Evolutionary conservation across 371 early-diverging fungal genomes (phyloP).

Genomic region (Saksenaea oblongispora): DNA sequence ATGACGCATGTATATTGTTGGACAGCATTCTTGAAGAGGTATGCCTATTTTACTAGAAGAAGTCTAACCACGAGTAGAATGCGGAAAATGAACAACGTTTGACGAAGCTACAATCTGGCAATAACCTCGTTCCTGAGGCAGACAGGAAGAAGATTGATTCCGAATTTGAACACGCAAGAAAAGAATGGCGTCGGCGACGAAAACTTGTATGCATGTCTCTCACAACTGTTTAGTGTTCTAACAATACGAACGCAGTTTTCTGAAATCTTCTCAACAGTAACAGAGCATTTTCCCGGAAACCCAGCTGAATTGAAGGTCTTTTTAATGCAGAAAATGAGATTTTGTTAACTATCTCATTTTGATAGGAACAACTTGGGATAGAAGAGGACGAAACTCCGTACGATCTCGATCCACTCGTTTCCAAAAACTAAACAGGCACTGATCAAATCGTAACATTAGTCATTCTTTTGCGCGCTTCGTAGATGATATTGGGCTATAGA

Average conservation of each 20-base stretch:
- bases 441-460: neutral
- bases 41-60: neutral
- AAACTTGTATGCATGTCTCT: conserved; percentile 9
- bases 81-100: conserved; percentile 5
- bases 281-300: conserved; percentile 14
- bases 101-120: conserved; percentile 5
- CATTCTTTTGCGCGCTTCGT: too few species aligned
- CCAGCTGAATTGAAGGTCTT: conserved; percentile 8
- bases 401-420: neutral
- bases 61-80: neutral
- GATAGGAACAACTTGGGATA: conserved; percentile 16
- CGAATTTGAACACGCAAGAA: neutral
- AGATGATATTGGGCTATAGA: too few species aligned
- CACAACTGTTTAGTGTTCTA: neutral
- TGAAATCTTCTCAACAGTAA: conserved; percentile 15
- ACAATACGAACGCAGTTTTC: conserved; percentile 4
- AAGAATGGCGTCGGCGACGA: conserved; percentile 19
- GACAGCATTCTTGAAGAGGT: conserved; percentile 1
- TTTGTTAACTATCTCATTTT: neutral
- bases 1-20: neutral
- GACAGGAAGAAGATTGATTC: conserved; percentile 6
- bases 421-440: neutral
- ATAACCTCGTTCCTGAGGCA: neutral
- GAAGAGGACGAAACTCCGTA: conserved; percentile 16
- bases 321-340: neutral